A percentile compares a stretch with the other conserved stretches of the same genome.
These are phyloP conservation scores for Akanthomyces dipterigenus DNA, from an alignment of 2,329 filamentous ascomycete species.

Conservation along the genomic window DNA sequence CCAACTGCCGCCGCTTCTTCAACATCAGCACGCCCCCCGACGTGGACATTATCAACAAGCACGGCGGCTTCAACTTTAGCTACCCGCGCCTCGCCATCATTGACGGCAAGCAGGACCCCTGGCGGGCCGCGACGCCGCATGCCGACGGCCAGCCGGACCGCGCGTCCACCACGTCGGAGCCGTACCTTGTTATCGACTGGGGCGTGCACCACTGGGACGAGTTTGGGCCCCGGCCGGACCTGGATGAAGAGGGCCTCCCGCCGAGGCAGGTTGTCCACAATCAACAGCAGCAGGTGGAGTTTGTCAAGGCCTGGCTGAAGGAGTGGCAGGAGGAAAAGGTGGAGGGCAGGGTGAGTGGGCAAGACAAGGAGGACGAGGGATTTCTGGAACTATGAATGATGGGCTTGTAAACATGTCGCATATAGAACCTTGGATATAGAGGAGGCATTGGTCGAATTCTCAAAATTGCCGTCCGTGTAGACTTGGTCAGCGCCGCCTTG, in stretches of 20 bases:
- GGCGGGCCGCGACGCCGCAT: conserved; percentile 68
- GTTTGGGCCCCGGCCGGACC: conserved; percentile 50
- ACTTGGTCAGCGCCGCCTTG: background rate
- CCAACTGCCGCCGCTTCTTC: conserved; percentile 61
- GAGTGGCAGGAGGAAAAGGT: conserved; percentile 40
- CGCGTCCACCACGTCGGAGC: conserved; percentile 55
- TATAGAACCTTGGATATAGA: background rate
- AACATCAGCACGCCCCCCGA: conserved; percentile 60
- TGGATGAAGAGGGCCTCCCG: conserved; percentile 56
- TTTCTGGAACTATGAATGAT: background rate
- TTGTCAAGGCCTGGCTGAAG: conserved; percentile 61
- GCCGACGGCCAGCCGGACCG: conserved; percentile 53
- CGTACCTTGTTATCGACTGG: conserved; percentile 65
- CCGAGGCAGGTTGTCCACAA: conserved; percentile 51
- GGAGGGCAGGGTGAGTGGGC: background rate
- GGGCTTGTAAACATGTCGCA: background rate
- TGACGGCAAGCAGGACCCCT: conserved; percentile 73
- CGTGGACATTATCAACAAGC: conserved; percentile 63
- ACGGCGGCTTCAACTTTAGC: conserved; percentile 65
- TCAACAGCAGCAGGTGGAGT: conserved; percentile 51
- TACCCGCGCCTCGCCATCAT: conserved; percentile 70
- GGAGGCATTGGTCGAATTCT: no score
- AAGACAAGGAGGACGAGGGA: background rate
- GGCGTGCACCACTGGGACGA: conserved; percentile 80
- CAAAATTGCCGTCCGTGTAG: no score